phyloP scores from a whole-genome alignment of 352 stramenopile species.

The Phytophthora citricola region DNA sequence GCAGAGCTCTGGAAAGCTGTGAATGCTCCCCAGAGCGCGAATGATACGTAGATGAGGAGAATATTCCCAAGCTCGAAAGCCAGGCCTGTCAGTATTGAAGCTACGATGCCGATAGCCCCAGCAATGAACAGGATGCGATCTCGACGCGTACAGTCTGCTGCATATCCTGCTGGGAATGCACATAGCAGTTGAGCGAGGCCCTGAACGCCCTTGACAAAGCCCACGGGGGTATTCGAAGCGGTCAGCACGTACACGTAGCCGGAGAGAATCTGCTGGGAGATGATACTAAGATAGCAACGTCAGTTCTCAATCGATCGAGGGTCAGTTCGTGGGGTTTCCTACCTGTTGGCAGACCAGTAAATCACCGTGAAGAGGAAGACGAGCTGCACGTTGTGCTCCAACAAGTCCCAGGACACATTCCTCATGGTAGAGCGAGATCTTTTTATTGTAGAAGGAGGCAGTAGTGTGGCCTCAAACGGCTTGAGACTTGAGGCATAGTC shows the following conservation, averaged over 20 bases:
- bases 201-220: conserved; percentile 53
- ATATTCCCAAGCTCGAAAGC: conserved; percentile 55
- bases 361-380: conserved; percentile 74
- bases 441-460: not conserved
- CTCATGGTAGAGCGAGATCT: not conserved
- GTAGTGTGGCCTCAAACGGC: too few relatives aligned
- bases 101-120: conserved; percentile 44
- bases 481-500: not conserved
- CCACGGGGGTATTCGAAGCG: conserved; percentile 52
- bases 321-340: not conserved
- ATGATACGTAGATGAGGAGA: conserved; percentile 62
- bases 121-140: conserved; percentile 56
- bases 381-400: conserved; percentile 80
- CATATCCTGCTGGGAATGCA: conserved; percentile 60
- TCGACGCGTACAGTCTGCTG: conserved; percentile 59
- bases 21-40: conserved; percentile 85
- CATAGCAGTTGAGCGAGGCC: conserved; percentile 62
- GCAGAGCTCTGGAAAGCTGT: conserved; percentile 75
- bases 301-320: conserved; percentile 2
- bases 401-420: conserved; percentile 13
- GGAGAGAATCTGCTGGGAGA: conserved; percentile 4
- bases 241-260: conserved; percentile 72
- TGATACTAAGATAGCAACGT: conserved; percentile 6
- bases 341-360: conserved; percentile 73
- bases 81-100: conserved; percentile 49